Conservation (phyloP, 2,329 filamentous ascomycete genomes). For the Lachnellula subtilissima region DNA sequence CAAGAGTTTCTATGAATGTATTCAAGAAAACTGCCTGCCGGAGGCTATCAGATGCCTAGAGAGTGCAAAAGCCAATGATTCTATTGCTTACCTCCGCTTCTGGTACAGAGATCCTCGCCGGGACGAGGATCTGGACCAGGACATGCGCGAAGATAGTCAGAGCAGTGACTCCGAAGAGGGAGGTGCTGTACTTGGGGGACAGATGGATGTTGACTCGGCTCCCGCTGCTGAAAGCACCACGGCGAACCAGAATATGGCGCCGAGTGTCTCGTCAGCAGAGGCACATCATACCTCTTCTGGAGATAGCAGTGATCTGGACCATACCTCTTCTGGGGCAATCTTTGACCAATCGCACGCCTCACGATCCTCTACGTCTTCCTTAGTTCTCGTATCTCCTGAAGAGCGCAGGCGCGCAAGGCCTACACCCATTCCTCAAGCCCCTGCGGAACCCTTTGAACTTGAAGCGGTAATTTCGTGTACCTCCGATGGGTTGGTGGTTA, state of each 20-base stretch:
- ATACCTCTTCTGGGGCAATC: conserved; percentile 37
- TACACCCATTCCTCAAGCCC: conserved; percentile 14
- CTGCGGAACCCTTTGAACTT: conserved; percentile 56
- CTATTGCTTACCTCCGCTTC: conserved; percentile 84
- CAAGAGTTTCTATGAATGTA: conserved; percentile 83
- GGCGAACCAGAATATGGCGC: neutral
- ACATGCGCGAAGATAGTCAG: conserved; percentile 36
- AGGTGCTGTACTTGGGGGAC: conserved; percentile 41
- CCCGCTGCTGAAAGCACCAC: conserved; percentile 2
- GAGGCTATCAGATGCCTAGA: conserved; percentile 77
- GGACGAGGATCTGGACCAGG: conserved; percentile 45
- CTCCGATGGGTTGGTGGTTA: conserved; percentile 80
- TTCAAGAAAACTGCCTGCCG: conserved; percentile 68
- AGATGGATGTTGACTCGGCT: conserved; percentile 37
- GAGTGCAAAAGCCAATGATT: conserved; percentile 84
- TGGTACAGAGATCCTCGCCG: conserved; percentile 72
- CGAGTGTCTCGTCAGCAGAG: neutral
- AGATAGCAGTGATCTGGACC: conserved; percentile 38
- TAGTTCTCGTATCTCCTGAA: conserved; percentile 12
- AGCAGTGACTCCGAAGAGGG: conserved; percentile 42
- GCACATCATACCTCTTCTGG: conserved; percentile 39
- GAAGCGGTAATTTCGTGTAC: conserved; percentile 91
- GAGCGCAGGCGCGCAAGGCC: conserved; percentile 11
- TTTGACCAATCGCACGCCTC: conserved; percentile 36
- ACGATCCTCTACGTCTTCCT: conserved; percentile 28